Evolutionary conservation across 306 rosid species (phyloP), one percentile per base, ranked within the genome.

Genomic region (Malus sieversii): DNA sequence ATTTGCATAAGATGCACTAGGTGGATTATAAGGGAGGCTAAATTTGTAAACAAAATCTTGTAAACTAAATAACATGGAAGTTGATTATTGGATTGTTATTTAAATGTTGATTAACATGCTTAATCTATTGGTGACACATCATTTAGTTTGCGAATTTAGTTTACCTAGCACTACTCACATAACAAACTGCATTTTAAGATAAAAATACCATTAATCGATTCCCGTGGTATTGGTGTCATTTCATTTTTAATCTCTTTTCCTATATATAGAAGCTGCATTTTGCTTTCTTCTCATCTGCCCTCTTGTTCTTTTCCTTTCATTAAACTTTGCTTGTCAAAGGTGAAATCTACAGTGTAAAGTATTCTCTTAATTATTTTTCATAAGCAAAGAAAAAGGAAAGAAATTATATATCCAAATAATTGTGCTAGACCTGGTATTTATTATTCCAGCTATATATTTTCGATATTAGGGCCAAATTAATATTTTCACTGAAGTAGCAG

Each of bases 301-400:
- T 52, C 22, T 55, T 29, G 32, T 63, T 69, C 80, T 52, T 64
- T 64, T 55, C 83, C 51, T 16, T 29, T 70, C 68, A 32, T 66
- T 7, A 67, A 19, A 58, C 32, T 61, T 44, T 65, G 29, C 75
- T 79, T 78, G 71, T 22, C 59, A 57, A 67, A 77, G 82, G 82
- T 81, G 83, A 81, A 90, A 78, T 80, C 86, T 78, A 84, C 87
- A 84, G 85, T 77, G 42, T 73, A 85, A 79, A 83, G 86, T 63
- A 59, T 75, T 61, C 44, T 32, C 44, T 45, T 66, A 48, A 30
- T 20, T 16, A 10, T 35, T 44, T 4, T 4, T 77, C 45, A 10
- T 20, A 60, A 60, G 29, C 27, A 25, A 25, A 10, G 6, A 60
- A 60, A 60, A 12, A 2, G 30, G 0, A 61, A 12, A 0, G 16